Base-by-base conservation (phyloP, 139 green algal genomes). In the Chlamydomonas sphaeroides region DNA sequence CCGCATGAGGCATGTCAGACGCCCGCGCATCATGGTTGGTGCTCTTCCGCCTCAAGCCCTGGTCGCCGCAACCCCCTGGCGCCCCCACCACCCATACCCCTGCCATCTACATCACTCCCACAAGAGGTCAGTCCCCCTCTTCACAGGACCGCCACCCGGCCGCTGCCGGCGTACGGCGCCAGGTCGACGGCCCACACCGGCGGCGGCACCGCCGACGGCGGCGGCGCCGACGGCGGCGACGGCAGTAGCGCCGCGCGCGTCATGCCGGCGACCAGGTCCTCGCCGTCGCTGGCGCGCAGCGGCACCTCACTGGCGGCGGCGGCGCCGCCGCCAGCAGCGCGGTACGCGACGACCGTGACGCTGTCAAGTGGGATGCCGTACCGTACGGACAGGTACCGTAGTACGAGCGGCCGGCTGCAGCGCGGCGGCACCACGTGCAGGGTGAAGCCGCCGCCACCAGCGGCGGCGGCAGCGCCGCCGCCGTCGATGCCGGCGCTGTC, bases 361-460 rank as follows among this genome's bases (percentile, higher is more conserved):
- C 65, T n/a, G 7, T 89, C 81, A 75, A 93, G 59, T 28, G 65
- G 68, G 11, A 86, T 71, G 26, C 80, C 75, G 79, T 89, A 89
- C 35, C 83, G 73, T 61, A 88, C 78, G 35, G 92, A 87, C 11
- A 97, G 80, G 85, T 90, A 94, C 67, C 95, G 91, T 79, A 97
- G 88, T 3, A 94, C 95, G 53, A 98, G 89, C 3, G 95, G 76
- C 23, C 95, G 90, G 41, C 62, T 91, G 72, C 87, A 91, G 38
- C 95, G 91, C 78, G 97, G 79, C 35, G 95, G 95, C 7, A 94
- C 97, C 81, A 97, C 87, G 86, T 98, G 95, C 80, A 98, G 84
- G 57, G 76, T 70, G 39, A 77, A 61, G 59, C 63, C 69, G 10
- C 1, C 79, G 11, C 20, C n/a, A 42, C 25, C 63, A 11, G 28